Evolutionary conservation across 192 early-diverging fungal species (phyloP).

Genomic region (Podila minutissima): DNA sequence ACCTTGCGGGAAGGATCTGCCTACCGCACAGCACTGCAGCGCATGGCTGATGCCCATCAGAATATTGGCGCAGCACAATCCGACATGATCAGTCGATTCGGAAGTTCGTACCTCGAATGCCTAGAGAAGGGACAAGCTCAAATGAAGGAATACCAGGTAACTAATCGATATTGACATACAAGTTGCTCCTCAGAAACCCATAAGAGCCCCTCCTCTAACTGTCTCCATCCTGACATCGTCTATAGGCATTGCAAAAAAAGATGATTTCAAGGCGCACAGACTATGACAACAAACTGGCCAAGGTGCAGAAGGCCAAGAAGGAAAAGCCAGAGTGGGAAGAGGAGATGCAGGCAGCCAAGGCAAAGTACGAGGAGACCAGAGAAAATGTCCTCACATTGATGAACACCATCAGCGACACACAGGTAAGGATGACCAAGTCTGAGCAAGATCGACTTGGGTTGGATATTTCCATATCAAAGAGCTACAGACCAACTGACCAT

Average conservation of each 20-base stretch:
- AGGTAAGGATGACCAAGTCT: slow-evolving; percentile 68
- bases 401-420: slow-evolving; percentile 83
- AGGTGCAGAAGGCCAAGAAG: slow-evolving; percentile 91
- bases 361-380: slow-evolving; percentile 94
- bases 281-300: slow-evolving; percentile 91
- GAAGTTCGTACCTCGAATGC: slow-evolving; percentile 31
- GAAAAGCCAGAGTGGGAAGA: slow-evolving; percentile 92
- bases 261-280: slow-evolving; percentile 89
- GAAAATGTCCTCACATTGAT: slow-evolving; percentile 81
- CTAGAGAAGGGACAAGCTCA: slow-evolving; percentile 40
- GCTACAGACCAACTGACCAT: neutral
- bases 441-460: neutral
- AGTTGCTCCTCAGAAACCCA: too few relatives aligned
- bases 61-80: slow-evolving; percentile 43
- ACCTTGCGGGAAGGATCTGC: slow-evolving; percentile 40
- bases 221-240: slow-evolving; percentile 47
- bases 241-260: slow-evolving; percentile 80
- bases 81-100: slow-evolving; percentile 38
- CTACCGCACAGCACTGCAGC: slow-evolving; percentile 37
- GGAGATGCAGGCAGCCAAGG: slow-evolving; percentile 87
- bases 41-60: slow-evolving; percentile 49
- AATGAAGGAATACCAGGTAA: slow-evolving; percentile 46
- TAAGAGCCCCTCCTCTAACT: neutral
- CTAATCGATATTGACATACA: too few relatives aligned
- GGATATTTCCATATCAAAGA: neutral